phyloP scores from a whole-genome alignment of 345 rosid species.

The Reutealis trisperma region DNA sequence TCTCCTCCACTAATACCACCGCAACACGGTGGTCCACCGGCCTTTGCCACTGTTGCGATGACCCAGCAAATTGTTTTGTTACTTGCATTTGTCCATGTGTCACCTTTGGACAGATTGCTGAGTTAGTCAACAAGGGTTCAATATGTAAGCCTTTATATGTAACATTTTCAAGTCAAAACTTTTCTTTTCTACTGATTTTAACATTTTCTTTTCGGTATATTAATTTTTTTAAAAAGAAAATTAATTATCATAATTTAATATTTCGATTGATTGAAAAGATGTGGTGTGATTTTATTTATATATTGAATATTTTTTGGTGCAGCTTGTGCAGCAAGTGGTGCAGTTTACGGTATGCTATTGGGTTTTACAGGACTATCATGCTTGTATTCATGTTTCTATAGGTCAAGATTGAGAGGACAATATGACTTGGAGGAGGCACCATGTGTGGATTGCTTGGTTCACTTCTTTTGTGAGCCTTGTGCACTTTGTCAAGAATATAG shows the following conservation, averaged over 20 bases:
- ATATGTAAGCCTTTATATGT: slow-evolving; percentile 30
- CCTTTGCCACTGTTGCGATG: slow-evolving; percentile 52
- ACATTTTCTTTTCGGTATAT: too few species aligned
- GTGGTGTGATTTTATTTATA: too few species aligned
- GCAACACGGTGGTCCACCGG: slow-evolving; percentile 43
- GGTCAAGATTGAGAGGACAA: slow-evolving; percentile 49
- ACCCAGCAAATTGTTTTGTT: slow-evolving; percentile 45
- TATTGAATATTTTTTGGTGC: neutral
- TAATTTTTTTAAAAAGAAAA: too few species aligned
- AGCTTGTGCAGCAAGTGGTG: slow-evolving; percentile 51
- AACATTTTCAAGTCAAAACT: too few species aligned
- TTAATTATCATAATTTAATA: too few species aligned
- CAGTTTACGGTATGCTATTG: slow-evolving; percentile 37
- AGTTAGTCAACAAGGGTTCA: slow-evolving; percentile 44
- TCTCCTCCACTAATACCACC: slow-evolving; percentile 13
- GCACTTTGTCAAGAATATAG: slow-evolving; percentile 55
- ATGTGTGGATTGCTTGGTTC: slow-evolving; percentile 53
- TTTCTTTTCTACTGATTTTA: too few species aligned
- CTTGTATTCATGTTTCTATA: slow-evolving; percentile 43
- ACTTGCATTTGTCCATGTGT: slow-evolving; percentile 49
- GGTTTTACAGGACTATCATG: slow-evolving; percentile 39
- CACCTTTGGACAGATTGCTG: slow-evolving; percentile 52
- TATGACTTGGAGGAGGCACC: slow-evolving; percentile 50
- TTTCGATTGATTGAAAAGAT: too few species aligned
- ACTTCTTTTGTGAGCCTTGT: slow-evolving; percentile 47